These are phyloP conservation scores for Lophiotrema nucula DNA, from an alignment of 495 filamentous ascomycete species.

Conservation along the genomic window DNA sequence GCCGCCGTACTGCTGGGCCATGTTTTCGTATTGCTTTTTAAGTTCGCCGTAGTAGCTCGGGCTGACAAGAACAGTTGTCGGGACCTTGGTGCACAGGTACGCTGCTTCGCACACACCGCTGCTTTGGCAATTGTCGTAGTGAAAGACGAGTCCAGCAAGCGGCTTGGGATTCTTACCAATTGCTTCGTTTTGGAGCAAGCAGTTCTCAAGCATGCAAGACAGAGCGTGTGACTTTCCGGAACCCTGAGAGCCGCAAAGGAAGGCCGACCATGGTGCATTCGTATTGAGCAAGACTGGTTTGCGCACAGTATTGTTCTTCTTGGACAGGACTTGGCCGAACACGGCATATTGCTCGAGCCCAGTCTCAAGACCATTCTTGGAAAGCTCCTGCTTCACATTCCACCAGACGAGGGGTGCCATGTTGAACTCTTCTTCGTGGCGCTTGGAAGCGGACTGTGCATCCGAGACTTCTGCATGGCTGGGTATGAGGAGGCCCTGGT, in stretches of 20 bases:
- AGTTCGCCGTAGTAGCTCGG: constrained; percentile 58
- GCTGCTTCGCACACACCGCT: constrained; percentile 63
- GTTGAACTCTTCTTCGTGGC: background rate
- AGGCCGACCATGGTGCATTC: constrained; percentile 62
- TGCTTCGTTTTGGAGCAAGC: constrained; percentile 44
- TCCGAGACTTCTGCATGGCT: no score
- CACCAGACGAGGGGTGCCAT: constrained; percentile 1
- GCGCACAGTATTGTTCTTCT: background rate
- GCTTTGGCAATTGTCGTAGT: constrained; percentile 59
- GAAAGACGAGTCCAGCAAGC: constrained; percentile 66
- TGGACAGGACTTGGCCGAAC: background rate
- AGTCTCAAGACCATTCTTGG: background rate
- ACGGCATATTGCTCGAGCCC: background rate
- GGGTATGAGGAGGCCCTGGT: background rate
- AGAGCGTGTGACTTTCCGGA: constrained; percentile 73
- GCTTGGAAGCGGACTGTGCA: background rate
- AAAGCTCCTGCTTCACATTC: background rate
- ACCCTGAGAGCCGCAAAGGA: constrained; percentile 75
- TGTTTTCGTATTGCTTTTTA: constrained; percentile 39
- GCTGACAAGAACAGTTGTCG: constrained; percentile 62
- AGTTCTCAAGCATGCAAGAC: constrained; percentile 68
- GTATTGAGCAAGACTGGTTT: constrained; percentile 60
- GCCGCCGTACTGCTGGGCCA: constrained; percentile 30
- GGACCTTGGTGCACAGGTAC: constrained; percentile 53
- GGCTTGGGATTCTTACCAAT: constrained; percentile 42